Base-by-base conservation (phyloP, 345 rosid species). In the Gossypium anomalum region DNA sequence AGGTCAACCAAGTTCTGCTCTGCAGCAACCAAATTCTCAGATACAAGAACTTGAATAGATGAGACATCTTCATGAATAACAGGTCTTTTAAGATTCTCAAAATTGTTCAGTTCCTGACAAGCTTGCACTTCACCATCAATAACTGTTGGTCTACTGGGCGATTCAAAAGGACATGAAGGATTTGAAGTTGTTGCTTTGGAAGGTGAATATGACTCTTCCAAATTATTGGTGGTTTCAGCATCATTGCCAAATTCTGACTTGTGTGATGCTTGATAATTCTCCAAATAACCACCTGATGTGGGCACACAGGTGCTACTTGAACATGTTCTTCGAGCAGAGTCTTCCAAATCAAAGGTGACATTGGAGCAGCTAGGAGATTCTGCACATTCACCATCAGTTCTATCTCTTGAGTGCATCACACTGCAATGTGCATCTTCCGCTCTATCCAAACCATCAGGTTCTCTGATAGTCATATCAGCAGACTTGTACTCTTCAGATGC, bases 341-440 rank as follows among this genome's bases (percentile, higher is more conserved):
- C 85, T 73, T 83, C 87, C 72, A 75, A 48, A 81, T 82, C 88
- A 7, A 77, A 82, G 71, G 85, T 83, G 77, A 79, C 73, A 57
- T 80, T 84, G 55, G 83, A 81, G 80, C 80, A 78, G 68, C 85
- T 73, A 78, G 86, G 88, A 57, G 88, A 87, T 74, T 78, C 79
- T 12, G 73, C 81, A 80, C 67, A 78, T 78, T 82, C 87, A 48
- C 70, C 75, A 70, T 78, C 80, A 16, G 74, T 73, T 84, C 12
- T 76, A 73, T 73, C 76, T 4, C 58, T 16, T 75, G 82, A 49
- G 10, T 61, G 51, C 48, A 70, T 20, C 71, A 52, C 80, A 52
- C 25, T 81, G 69, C 80, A 74, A 71, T 59, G 51, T 27, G 57
- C n/a, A 27, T 76, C 83, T 78, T 84, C 88, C 38, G 69, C 78